These are phyloP conservation scores for Pyrenula aspistea DNA, from an alignment of 495 filamentous ascomycete genomes.

Conservation along the genomic window DNA sequence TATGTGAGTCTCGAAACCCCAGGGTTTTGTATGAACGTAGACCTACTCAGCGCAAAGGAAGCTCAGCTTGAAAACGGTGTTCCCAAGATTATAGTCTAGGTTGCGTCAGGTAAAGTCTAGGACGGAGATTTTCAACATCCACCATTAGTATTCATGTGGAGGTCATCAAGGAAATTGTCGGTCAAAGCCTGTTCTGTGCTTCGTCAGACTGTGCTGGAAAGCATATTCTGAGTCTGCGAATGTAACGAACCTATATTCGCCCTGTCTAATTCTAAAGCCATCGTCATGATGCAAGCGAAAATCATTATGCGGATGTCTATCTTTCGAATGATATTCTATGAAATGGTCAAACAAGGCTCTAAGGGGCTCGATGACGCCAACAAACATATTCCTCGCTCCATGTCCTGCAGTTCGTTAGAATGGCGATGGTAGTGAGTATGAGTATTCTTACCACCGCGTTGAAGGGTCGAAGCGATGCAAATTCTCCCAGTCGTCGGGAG, in stretches of 20 bases:
- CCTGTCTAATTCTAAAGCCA: constrained; percentile 60
- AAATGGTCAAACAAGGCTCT: constrained; percentile 4
- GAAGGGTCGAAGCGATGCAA: constrained; percentile 37
- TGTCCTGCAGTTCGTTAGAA: too few species aligned
- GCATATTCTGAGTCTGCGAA: too few species aligned
- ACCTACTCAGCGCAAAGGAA: constrained; percentile 53
- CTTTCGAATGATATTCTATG: too few species aligned
- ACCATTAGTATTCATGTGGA: constrained; percentile 47
- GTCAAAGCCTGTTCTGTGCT: constrained; percentile 53
- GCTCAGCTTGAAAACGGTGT: constrained; percentile 46
- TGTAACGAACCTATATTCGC: too few species aligned
- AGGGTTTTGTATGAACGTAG: too few species aligned
- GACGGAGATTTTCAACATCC: too few species aligned
- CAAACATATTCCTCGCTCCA: too few species aligned
- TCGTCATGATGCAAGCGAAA: constrained; percentile 60
- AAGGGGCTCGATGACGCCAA: constrained; percentile 17
- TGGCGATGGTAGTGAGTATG: too few species aligned
- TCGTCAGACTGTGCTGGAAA: too few species aligned
- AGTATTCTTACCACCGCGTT: too few species aligned
- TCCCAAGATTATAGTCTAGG: constrained; percentile 63
- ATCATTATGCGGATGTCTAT: constrained; percentile 39
- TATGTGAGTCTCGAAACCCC: too few species aligned
- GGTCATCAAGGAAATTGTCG: constrained; percentile 46
- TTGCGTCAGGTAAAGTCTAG: too few species aligned
- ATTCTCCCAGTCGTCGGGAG: constrained; percentile 39